Conservation (phyloP, 2,329 filamentous ascomycete genomes). For the Venturia aucupariae region DNA sequence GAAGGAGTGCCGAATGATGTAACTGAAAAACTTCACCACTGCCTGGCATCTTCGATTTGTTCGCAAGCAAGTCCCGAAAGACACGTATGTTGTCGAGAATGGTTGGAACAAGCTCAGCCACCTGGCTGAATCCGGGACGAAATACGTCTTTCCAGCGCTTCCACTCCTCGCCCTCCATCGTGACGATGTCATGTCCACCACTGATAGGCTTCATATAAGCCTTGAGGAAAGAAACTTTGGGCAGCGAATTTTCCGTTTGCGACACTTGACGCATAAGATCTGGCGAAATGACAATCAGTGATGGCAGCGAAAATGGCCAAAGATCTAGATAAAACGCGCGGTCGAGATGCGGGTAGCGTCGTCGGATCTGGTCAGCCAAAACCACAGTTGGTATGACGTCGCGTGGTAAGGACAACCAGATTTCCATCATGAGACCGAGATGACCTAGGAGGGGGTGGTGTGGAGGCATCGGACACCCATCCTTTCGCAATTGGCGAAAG, state of each 20-base stretch:
- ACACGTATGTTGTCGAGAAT: constrained; percentile 8
- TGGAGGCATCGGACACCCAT: neutral
- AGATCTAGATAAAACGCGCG: constrained; percentile 7
- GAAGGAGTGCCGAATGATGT: constrained; percentile 5
- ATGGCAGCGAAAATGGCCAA: constrained; percentile 11
- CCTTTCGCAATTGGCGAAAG: neutral
- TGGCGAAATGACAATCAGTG: constrained; percentile 1
- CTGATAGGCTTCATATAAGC: neutral
- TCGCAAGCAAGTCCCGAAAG: constrained; percentile 6
- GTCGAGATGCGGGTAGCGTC: neutral
- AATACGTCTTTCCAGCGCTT: constrained; percentile 7
- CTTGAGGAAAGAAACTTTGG: neutral
- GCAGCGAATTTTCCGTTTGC: neutral
- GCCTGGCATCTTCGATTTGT: neutral
- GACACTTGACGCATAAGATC: constrained; percentile 1
- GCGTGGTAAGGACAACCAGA: neutral
- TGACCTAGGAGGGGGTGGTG: neutral
- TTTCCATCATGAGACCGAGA: neutral
- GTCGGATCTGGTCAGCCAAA: neutral
- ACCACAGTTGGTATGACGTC: neutral
- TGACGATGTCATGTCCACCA: neutral
- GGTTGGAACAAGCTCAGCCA: constrained; percentile 1
- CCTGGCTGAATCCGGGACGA: constrained; percentile 14
- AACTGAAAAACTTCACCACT: neutral
- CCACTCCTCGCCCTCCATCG: constrained; percentile 5